Evolutionary conservation across 306 rosid genomes (phyloP), one percentile per base, ranked within the genome.

Genomic region (Notholithocarpus densiflorus): DNA sequence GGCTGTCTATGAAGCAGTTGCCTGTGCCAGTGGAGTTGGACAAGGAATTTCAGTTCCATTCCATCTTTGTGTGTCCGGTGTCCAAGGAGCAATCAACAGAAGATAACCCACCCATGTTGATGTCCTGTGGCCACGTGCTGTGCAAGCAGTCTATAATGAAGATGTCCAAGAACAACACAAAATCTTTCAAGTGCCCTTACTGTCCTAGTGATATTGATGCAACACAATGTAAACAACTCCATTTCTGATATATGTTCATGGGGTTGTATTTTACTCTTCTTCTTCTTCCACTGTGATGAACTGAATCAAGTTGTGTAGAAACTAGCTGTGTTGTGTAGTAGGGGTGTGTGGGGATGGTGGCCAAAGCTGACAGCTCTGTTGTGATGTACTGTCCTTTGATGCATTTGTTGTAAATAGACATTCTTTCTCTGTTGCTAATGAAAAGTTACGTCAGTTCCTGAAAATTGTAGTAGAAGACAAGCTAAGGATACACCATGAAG

Each of bases 1-100:
- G 99, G 98, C 98, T 86, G 74, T 62, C 92, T 4, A 84, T 87
- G 93, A 89, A 87, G 89, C 94, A 91, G 75, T 82, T 95, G 82
- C 97, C 98, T 0, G 89, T 92, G 45, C 98, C 94, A 0, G 93
- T 95, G 40, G 96, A 92, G 87, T 81, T 95, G 81, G 96, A 84
- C 62, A 68, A 73, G 10, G 91, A 93, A 78, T 91, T 91, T 78
- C 99, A 95, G 83, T 95, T 91, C 86, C 99, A 93, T 88, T 93
- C 99, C 45, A 73, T 93, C 64, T 95, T 95, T 83, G 98, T 95
- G 43, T 95, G 99, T 73, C 99, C 99, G 0, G 99, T 95, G 73
- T 92, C 98, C 4, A 95, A 92, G 88, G 98, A 92, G 83, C 93
- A 90, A 80, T 84, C 98, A 3, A 90, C 94, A 0, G 98, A 90